These are phyloP conservation scores for Candida ulmi DNA, from an alignment of 805 yeast species.

Conservation along the genomic window DNA sequence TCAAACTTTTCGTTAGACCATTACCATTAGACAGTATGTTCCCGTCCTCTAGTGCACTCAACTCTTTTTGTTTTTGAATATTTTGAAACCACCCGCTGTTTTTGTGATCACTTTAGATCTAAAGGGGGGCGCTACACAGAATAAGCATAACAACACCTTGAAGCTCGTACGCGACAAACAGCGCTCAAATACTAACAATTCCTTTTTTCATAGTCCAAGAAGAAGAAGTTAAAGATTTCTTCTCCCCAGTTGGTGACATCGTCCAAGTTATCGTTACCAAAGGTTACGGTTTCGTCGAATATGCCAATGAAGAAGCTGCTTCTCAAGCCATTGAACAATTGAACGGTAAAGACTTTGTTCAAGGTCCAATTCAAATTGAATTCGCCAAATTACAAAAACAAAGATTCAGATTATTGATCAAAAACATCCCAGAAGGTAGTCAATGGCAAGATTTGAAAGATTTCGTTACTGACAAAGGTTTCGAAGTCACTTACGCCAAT, in stretches of 20 bases:
- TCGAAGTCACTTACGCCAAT: constrained; percentile 55
- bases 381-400: constrained; percentile 46
- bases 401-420: constrained; percentile 64
- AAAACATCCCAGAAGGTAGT: constrained; percentile 67
- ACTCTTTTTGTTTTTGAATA: not conserved
- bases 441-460: constrained; percentile 91
- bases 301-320: constrained; percentile 67
- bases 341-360: constrained; percentile 64
- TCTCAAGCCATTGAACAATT: constrained; percentile 68
- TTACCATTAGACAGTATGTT: constrained; percentile 45
- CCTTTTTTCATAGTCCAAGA: constrained; percentile 27
- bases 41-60: not conserved
- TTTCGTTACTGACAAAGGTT: constrained; percentile 72
- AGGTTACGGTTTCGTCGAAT: constrained; percentile 89
- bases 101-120: too few relatives aligned
- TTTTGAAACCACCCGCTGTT: too few relatives aligned
- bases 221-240: constrained; percentile 65
- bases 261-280: constrained; percentile 65
- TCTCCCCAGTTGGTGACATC: constrained; percentile 60
- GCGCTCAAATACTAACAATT: constrained; percentile 10
- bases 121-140: too few relatives aligned
- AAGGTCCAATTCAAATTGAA: constrained; percentile 40
- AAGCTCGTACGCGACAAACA: too few relatives aligned
- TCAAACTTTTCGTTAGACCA: constrained; percentile 57
- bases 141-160: too few relatives aligned